Base-by-base conservation (phyloP, 2,329 filamentous ascomycete genomes). In the Nemania diffusa region DNA sequence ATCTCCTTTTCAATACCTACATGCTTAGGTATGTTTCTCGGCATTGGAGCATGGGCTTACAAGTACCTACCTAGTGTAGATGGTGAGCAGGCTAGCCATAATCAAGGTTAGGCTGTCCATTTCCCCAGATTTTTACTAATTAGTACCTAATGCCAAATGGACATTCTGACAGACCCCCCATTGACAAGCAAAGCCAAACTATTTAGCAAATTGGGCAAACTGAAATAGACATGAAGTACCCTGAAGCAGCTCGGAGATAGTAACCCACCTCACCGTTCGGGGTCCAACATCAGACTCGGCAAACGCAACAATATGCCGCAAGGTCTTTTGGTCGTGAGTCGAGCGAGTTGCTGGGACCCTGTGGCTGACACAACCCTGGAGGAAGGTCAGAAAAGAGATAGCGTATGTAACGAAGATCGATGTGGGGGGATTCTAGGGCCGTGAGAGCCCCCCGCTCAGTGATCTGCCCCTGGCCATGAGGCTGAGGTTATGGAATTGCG, bases 121-220 rank as follows among this genome's bases (percentile, higher is more conserved):
- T 68, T 68, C 66, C 66, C 66, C 66, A 65, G 66, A 65, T 62
- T 62, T 65, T 68, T 61, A 61, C 62, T 65, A 65, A 65, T 60
- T 29, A 15, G 13, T 24, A n/a, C n/a, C n/a, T n/a, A n/a, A n/a
- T n/a, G n/a, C n/a, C n/a, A n/a, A 26, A 22, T 40, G 37, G 37
- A 17, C 37, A 17, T 2, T 5, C 37, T 40, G 37, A 40, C 15
- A 40, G 37, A 15, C 15, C 37, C 20, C 44, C 17, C 17, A 24
- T 1, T 3, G 22, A 24, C 34, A 24, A 48, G 7, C n/a, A 48
- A 24, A n/a, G 22, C 44, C n/a, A 48, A 37, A 27, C 13, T n/a
- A 9, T 34, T 22, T 34, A 46, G 40, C 46, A 29, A 64, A 26
- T 57, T 64, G 59, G 48, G 59, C 32, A 50, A 67, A 59, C 55